Conservation (phyloP, 2,329 filamentous ascomycete genomes). For the Aspergillus udagawae region DNA sequence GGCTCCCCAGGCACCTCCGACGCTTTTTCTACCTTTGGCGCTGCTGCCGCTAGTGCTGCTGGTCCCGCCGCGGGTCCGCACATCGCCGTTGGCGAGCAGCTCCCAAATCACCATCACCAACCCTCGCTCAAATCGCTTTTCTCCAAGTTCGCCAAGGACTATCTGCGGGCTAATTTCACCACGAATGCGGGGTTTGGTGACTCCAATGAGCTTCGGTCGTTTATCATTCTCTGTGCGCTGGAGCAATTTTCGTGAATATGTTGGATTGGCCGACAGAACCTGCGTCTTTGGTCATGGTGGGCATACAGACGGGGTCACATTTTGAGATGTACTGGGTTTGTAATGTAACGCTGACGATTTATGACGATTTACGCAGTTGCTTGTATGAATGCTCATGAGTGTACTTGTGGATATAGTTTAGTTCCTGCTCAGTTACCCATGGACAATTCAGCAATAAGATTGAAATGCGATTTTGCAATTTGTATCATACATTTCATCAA, state of each 20-base stretch:
- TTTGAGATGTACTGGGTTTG: neutral
- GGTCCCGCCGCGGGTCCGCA: neutral
- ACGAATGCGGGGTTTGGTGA: constrained; percentile 10
- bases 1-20: neutral
- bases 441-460: neutral
- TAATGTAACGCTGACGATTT: constrained; percentile 3
- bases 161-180: constrained; percentile 7
- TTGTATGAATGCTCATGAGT: neutral
- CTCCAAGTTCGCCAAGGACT: constrained; percentile 11
- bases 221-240: constrained; percentile 17
- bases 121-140: constrained; percentile 10
- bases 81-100: neutral
- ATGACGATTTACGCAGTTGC: neutral
- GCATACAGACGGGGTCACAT: neutral
- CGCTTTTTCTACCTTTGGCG: neutral
- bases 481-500: neutral
- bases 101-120: neutral
- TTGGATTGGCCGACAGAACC: neutral
- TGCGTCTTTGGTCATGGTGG: neutral
- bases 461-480: neutral
- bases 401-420: neutral
- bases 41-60: neutral
- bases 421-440: too few relatives aligned
- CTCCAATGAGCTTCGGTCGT: constrained; percentile 15
- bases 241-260: constrained; percentile 11